Percentiles rank a stretch among this genome's conserved stretches.
These are phyloP conservation scores for Curvularia lunata DNA, from an alignment of 2,329 filamentous ascomycete species.

Conservation along the genomic window DNA sequence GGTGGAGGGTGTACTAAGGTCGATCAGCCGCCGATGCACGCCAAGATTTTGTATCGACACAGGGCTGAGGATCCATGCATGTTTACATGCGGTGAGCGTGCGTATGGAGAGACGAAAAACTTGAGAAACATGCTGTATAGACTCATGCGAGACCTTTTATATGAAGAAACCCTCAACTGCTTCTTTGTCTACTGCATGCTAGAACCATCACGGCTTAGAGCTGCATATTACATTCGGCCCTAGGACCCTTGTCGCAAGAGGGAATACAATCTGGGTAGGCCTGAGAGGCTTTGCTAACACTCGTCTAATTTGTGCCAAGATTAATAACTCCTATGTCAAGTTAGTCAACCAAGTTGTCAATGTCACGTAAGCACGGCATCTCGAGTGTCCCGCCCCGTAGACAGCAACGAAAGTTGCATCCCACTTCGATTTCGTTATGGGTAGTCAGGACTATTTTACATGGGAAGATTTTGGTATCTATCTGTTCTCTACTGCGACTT, in stretches of 20 bases:
- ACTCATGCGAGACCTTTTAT: not conserved
- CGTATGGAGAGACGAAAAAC: not conserved
- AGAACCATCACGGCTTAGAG: not conserved
- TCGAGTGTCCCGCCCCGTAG: not conserved
- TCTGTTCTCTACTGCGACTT: conserved; percentile 57
- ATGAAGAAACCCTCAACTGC: not conserved
- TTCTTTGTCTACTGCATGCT: not conserved
- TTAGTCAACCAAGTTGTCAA: not conserved
- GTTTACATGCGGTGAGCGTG: not conserved
- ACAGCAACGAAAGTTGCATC: not conserved
- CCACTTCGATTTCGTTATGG: not conserved
- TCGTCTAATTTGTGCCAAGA: not conserved
- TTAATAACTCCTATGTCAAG: not conserved
- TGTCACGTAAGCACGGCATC: not conserved
- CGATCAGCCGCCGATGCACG: conserved; percentile 23
- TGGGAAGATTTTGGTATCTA: not conserved
- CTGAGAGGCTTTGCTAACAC: not conserved
- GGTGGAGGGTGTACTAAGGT: conserved; percentile 14
- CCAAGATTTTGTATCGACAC: conserved; percentile 15
- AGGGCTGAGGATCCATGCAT: not conserved
- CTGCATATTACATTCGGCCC: not conserved
- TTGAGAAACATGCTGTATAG: not conserved
- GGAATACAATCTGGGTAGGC: not conserved
- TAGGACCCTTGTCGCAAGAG: not conserved
- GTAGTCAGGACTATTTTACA: not conserved